phyloP scores from a whole-genome alignment of 2,329 filamentous ascomycete genomes.

The Fusarium denticulatum region DNA sequence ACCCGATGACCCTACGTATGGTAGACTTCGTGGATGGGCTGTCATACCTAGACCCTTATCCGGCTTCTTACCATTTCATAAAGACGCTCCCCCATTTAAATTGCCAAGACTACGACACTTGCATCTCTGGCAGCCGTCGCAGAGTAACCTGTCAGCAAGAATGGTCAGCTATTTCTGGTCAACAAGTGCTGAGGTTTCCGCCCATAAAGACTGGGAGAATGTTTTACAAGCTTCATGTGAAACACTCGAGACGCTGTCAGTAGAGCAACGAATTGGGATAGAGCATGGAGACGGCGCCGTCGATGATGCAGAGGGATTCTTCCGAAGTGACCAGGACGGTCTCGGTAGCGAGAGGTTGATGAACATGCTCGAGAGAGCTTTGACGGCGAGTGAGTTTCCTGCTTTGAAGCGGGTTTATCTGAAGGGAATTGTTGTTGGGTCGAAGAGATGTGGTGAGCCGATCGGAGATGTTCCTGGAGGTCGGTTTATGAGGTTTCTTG shows the following conservation, averaged over 20 bases:
- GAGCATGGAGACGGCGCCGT: neutral
- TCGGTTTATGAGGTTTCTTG: neutral
- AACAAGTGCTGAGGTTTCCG: neutral
- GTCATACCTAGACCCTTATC: neutral
- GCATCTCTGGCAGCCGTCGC: neutral
- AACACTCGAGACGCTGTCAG: neutral
- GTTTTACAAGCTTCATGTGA: neutral
- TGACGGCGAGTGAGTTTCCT: neutral
- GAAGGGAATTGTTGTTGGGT: neutral
- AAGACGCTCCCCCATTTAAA: accelerated
- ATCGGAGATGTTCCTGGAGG: neutral
- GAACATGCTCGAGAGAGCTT: neutral
- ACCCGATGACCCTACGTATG: neutral
- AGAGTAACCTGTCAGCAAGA: neutral
- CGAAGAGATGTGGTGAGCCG: neutral
- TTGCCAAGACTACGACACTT: neutral
- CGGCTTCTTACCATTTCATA: neutral
- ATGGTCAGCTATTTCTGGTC: neutral
- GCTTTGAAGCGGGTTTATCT: neutral
- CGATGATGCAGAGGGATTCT: neutral
- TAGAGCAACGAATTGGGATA: neutral
- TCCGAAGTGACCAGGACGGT: neutral
- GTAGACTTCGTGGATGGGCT: neutral
- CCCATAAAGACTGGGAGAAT: neutral
- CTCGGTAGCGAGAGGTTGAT: neutral